A percentile compares a stretch with the other conserved stretches of the same genome.
These are phyloP conservation scores for Monosporascus sp. DNA, from an alignment of 2,329 filamentous ascomycete genomes.

Conservation along the genomic window DNA sequence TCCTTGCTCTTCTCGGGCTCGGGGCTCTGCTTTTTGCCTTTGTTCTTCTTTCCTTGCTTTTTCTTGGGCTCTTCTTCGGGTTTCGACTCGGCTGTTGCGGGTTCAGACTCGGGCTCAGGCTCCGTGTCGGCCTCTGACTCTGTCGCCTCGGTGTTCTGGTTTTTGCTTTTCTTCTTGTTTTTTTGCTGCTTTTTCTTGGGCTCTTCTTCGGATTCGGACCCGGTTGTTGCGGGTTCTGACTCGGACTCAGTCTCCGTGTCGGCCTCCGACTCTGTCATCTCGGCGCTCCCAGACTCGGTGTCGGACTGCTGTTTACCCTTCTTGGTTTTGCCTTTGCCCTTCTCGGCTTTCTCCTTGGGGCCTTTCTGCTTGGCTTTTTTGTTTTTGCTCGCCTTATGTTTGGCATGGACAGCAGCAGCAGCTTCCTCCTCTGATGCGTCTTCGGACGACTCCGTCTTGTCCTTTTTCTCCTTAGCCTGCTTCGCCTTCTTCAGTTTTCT, in stretches of 20 bases:
- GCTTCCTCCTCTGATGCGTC: slow-evolving; percentile 8
- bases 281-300: slow-evolving; percentile 6
- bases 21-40: not conserved
- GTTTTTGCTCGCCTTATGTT: slow-evolving; percentile 11
- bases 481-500: slow-evolving; percentile 21
- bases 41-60: slow-evolving; percentile 1
- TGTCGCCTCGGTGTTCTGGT: slow-evolving; percentile 1
- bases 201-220: not conserved
- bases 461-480: slow-evolving; percentile 15
- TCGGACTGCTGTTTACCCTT: slow-evolving; percentile 6
- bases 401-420: slow-evolving; percentile 6
- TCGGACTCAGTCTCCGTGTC: slow-evolving; percentile 9
- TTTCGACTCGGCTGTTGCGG: slow-evolving; percentile 2
- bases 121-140: slow-evolving; percentile 5
- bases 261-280: not conserved
- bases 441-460: not conserved
- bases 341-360: slow-evolving; percentile 5
- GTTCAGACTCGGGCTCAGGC: slow-evolving; percentile 9
- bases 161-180: slow-evolving; percentile 1
- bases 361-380: slow-evolving; percentile 2
- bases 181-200: slow-evolving; percentile 4
- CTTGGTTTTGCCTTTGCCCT: slow-evolving; percentile 5
- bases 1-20: slow-evolving; percentile 1
- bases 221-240: slow-evolving; percentile 5
- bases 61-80: slow-evolving; percentile 5